Percentiles rank a stretch among this genome's conserved stretches.
Evolutionary conservation across 805 yeast species (phyloP).

Genomic region (Wickerhamiella kurtzmanii): DNA sequence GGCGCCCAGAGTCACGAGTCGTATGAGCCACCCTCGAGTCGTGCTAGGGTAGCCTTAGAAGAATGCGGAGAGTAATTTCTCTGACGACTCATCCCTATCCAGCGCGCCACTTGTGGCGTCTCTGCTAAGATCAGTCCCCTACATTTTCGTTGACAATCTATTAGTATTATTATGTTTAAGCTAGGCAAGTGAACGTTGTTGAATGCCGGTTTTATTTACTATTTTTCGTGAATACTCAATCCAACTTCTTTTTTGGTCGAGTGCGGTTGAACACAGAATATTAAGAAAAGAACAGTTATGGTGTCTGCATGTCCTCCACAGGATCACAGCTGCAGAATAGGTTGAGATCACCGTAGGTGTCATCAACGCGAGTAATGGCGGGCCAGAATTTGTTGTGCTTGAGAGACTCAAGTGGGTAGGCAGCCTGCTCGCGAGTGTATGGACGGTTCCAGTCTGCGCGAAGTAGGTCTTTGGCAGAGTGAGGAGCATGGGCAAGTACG

Average conservation of each 20-base stretch:
- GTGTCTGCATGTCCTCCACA: conserved; percentile 12
- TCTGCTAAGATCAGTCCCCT: conserved; percentile 17
- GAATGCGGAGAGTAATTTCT: conserved; percentile 2
- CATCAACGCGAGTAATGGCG: conserved; percentile 81
- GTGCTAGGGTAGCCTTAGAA: conserved; percentile 25
- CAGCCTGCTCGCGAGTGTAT: conserved; percentile 86
- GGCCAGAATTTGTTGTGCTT: conserved; percentile 86
- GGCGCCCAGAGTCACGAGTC: conserved; percentile 25
- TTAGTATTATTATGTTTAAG: neutral
- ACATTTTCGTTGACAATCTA: conserved; percentile 5
- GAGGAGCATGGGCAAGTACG: conserved; percentile 84
- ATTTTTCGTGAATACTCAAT: too few relatives aligned
- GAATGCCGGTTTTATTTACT: neutral
- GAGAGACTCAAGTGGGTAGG: conserved; percentile 72
- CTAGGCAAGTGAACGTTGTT: too few relatives aligned
- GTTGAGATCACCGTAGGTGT: conserved; percentile 86
- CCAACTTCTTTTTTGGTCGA: neutral
- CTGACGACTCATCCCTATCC: conserved; percentile 16
- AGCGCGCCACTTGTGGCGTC: conserved; percentile 8
- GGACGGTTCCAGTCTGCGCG: conserved; percentile 74
- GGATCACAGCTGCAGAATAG: conserved; percentile 72
- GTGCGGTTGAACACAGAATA: neutral
- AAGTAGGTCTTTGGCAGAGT: conserved; percentile 67
- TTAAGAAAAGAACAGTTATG: neutral
- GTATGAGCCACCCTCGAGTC: conserved; percentile 18